Percentiles rank a stretch among this genome's conserved stretches.
phyloP scores from a whole-genome alignment of 163 green algal species.

The Scenedesmus sp. region DNA sequence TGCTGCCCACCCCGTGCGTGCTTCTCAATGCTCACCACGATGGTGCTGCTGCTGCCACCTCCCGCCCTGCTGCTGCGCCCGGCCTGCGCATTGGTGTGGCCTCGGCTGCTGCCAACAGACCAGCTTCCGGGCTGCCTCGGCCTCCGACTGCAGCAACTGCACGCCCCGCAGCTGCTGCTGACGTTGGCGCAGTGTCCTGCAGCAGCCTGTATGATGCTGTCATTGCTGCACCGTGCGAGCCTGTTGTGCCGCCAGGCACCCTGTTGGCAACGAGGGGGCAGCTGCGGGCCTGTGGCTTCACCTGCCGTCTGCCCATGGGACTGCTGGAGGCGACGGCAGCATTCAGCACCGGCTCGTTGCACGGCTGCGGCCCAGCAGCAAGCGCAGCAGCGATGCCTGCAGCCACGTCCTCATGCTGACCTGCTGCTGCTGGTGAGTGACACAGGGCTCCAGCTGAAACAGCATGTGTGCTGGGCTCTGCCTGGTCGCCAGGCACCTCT shows the following conservation, averaged over 20 bases:
- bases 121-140: background rate
- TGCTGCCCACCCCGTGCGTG: background rate
- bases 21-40: conserved; percentile 41
- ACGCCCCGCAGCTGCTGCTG: background rate
- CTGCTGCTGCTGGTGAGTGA: background rate
- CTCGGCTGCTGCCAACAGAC: background rate
- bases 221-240: background rate
- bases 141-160: background rate
- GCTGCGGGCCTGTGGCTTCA: conserved; percentile 3
- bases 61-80: background rate
- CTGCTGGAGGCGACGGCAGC: background rate
- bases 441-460: background rate
- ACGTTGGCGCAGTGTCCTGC: background rate
- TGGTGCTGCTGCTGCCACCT: background rate
- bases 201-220: conserved; percentile 23
- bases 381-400: background rate
- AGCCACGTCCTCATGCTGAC: background rate
- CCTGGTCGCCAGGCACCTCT: background rate
- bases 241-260: background rate
- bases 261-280: background rate
- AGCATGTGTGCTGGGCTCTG: background rate
- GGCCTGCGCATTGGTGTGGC: background rate
- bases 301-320: background rate
- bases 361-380: background rate
- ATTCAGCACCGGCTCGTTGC: background rate